phyloP scores from a whole-genome alignment of 2,329 filamentous ascomycete genomes.

The Ilyonectria mors-panacis region DNA sequence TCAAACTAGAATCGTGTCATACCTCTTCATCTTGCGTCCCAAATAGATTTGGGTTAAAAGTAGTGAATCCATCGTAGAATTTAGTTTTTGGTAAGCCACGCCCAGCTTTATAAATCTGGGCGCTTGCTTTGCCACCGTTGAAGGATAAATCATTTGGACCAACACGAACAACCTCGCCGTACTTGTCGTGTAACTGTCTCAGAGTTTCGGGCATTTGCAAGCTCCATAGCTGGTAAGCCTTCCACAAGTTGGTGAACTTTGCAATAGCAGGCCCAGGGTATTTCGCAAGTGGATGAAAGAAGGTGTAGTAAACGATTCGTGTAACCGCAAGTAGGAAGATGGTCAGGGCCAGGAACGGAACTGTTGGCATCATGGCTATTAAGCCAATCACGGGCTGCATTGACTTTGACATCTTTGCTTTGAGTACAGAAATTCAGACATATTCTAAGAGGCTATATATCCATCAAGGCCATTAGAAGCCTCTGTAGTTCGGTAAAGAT shows the following conservation, averaged over 20 bases:
- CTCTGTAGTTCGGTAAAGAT: too few species aligned
- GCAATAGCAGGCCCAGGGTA: constrained; percentile 18
- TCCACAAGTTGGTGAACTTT: constrained; percentile 22
- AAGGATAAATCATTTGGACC: constrained; percentile 25
- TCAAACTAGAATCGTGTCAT: not conserved
- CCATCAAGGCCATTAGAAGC: too few species aligned
- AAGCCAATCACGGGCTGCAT: not conserved
- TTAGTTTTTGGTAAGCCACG: constrained; percentile 16
- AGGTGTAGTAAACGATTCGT: constrained; percentile 9
- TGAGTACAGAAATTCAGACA: too few species aligned
- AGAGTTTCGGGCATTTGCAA: constrained; percentile 18
- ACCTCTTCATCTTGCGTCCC: constrained; percentile 19
- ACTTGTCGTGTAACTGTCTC: not conserved
- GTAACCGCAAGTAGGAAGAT: not conserved
- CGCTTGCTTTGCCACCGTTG: constrained; percentile 6
- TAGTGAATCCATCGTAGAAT: constrained; percentile 27
- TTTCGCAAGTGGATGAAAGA: constrained; percentile 12
- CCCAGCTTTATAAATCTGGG: constrained; percentile 22
- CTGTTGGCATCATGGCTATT: not conserved
- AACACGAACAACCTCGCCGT: constrained; percentile 22
- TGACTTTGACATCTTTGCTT: too few species aligned
- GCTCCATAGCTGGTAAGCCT: constrained; percentile 20
- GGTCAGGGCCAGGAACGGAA: not conserved
- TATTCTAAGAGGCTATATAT: too few species aligned
- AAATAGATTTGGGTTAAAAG: constrained; percentile 28